phyloP scores from a whole-genome alignment of 495 filamentous ascomycete species.

The Opeltia flavorubescens region DNA sequence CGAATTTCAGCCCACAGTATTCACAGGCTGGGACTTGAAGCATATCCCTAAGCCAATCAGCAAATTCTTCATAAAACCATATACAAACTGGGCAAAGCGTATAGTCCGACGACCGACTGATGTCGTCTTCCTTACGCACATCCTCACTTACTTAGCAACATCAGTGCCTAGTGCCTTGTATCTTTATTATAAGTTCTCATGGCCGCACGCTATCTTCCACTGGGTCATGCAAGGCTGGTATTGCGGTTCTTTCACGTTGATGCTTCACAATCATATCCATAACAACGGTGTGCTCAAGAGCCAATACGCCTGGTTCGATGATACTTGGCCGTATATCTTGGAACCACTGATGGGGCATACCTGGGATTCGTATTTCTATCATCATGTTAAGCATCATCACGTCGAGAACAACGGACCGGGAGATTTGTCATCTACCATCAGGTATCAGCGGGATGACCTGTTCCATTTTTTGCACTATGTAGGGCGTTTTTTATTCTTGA shows the following conservation, averaged over 20 bases:
- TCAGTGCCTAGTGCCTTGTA: constrained; percentile 51
- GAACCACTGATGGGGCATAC: constrained; percentile 71
- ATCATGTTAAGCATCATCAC: constrained; percentile 77
- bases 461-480: constrained; percentile 53
- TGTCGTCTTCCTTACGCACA: constrained; percentile 64
- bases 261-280: constrained; percentile 78
- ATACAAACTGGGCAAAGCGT: constrained; percentile 35
- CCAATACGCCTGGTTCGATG: constrained; percentile 38
- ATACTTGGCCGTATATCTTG: constrained; percentile 53
- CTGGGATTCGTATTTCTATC: constrained; percentile 73
- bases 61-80: constrained; percentile 38
- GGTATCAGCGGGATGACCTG: constrained; percentile 57
- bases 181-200: constrained; percentile 51
- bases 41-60: constrained; percentile 28
- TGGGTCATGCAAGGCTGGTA: constrained; percentile 46
- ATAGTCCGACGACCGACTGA: constrained; percentile 49
- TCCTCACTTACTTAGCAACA: constrained; percentile 55
- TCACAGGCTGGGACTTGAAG: constrained; percentile 34
- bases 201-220: constrained; percentile 49
- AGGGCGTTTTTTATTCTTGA: constrained; percentile 53
- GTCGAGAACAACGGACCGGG: constrained; percentile 67
- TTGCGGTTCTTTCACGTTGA: constrained; percentile 58
- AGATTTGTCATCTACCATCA: constrained; percentile 61
- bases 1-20: constrained; percentile 40
- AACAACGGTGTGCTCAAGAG: constrained; percentile 50